Percentiles rank a stretch among this genome's conserved stretches.
Evolutionary conservation across 1,139 yeast species (phyloP).

Genomic region (Yamadazyma mexicana): DNA sequence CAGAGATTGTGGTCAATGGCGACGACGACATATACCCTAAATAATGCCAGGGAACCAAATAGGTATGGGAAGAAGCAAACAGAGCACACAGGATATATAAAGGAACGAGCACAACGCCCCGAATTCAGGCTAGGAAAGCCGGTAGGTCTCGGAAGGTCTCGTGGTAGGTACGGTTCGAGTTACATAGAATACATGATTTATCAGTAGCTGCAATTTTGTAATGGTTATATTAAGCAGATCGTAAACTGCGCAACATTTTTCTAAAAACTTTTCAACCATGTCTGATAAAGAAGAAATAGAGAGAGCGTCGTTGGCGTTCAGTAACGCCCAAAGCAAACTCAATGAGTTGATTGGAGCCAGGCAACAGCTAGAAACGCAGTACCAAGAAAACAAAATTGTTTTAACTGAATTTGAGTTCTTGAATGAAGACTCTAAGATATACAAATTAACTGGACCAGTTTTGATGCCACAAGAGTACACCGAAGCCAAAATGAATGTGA

Average conservation of each 20-base stretch:
- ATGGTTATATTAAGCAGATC: neutral
- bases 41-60: no score
- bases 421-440: conserved; percentile 65
- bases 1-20: conserved; percentile 52
- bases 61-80: no score
- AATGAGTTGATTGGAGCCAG: conserved; percentile 58
- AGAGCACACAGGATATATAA: no score
- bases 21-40: conserved; percentile 30
- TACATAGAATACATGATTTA: conserved; percentile 1
- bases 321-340: conserved; percentile 32
- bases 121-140: no score
- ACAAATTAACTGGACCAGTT: conserved; percentile 89
- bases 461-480: conserved; percentile 80
- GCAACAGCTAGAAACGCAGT: conserved; percentile 73
- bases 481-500: conserved; percentile 83
- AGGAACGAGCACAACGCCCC: no score
- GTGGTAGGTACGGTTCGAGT: no score
- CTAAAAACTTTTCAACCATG: conserved; percentile 5
- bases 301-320: conserved; percentile 39
- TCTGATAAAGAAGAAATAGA: conserved; percentile 33
- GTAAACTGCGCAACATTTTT: no score
- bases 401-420: conserved; percentile 70
- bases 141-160: no score
- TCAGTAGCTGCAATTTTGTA: no score
- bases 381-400: conserved; percentile 92